Evolutionary conservation across 208 protist species (phyloP), one percentile per base, ranked within the genome.

Genomic region (Vickermania ingenoplastis): DNA sequence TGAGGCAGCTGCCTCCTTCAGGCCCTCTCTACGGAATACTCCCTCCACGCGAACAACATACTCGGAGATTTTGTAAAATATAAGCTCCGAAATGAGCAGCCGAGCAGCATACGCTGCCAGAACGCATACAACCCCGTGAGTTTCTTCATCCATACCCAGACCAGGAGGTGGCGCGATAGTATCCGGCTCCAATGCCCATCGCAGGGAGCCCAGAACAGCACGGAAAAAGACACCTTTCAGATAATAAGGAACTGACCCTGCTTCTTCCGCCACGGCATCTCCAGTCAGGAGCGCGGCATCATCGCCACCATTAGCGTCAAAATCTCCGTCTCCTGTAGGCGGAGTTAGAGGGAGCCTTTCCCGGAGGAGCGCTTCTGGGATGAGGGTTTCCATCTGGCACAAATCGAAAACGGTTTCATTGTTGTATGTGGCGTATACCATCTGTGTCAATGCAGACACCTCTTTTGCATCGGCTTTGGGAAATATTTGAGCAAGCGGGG

Each of bases 161-260:
- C 27, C 50, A 0, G 75, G 61, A 0, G 77, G 81, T 23, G 55
- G 67, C 24, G 52, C 61, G 28, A 71, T 50, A 14, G 58, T 61
- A 26, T 77, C 70, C 13, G 74, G 71, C 50, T 83, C 73, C 26
- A 84, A 17, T 2, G 84, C 60, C 81, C 84, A 91, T 21, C 84
- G 84, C 48, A 92, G 67, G 22, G 69, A 63, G n/a, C 86, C 86
- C 11, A 92, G 72, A 13, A 90, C 45, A 24, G 71, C 81, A 3
- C 82, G 79, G 5, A 67, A 68, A 27, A 83, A 62, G 27, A 59
- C 57, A 23, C 62, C 61, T 48, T 78, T 75, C 52, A 48, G 48
- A 29, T 61, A 36, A 52, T 3, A 24, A 25, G 67, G 23, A 65
- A n/a, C 58, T n/a, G 17, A 24, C 25, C 25, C 31, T 70, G n/a